phyloP scores from a whole-genome alignment of 352 stramenopile genomes.

The Globisporangium radiosum region DNA sequence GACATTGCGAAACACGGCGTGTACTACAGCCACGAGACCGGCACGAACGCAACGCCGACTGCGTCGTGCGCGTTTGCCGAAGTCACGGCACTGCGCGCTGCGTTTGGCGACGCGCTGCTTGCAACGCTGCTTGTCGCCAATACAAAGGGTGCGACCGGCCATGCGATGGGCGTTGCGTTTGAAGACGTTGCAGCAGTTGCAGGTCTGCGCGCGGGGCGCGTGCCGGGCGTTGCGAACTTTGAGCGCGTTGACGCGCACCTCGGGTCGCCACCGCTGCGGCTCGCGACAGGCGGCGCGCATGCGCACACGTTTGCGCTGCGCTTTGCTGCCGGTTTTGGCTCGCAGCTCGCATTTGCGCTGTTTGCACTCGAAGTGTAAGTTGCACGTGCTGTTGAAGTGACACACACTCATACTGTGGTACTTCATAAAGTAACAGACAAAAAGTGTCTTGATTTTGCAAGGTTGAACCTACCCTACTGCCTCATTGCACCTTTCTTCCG shows the following conservation, averaged over 20 bases:
- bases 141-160: conserved; percentile 93
- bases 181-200: conserved; percentile 94
- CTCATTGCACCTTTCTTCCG: no score
- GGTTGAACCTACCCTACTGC: no score
- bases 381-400: no score
- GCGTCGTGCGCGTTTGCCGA: conserved; percentile 94
- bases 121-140: conserved; percentile 83
- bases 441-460: no score
- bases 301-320: conserved; percentile 90
- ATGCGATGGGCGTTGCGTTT: conserved; percentile 96
- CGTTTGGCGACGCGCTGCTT: conserved; percentile 67
- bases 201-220: conserved; percentile 74
- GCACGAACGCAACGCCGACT: conserved; percentile 91
- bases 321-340: conserved; percentile 95
- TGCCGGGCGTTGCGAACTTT: conserved; percentile 92
- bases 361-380: conserved; percentile 66
- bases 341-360: conserved; percentile 94
- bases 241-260: conserved; percentile 74
- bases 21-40: conserved; percentile 97
- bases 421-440: no score
- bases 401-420: no score
- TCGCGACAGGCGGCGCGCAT: conserved; percentile 59
- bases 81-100: conserved; percentile 52
- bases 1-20: conserved; percentile 90
- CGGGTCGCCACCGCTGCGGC: conserved; percentile 32